A percentile compares a stretch with the other conserved stretches of the same genome.
These are phyloP conservation scores for Allantophomopsis cytisporea DNA, from an alignment of 2,329 filamentous ascomycete species.

Conservation along the genomic window DNA sequence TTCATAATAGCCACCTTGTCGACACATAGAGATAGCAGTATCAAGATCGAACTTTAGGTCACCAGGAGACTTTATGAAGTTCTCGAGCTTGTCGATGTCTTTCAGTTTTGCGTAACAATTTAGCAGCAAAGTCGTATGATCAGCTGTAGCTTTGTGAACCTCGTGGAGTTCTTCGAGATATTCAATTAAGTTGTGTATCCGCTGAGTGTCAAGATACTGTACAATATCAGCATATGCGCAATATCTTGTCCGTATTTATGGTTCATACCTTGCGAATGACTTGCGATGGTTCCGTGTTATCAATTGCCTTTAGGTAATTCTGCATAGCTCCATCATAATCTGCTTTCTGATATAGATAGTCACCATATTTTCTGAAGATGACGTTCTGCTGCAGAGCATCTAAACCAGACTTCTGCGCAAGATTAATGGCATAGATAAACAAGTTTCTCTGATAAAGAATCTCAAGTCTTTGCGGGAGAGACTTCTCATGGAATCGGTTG, in stretches of 20 bases:
- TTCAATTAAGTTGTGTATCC: constrained; percentile 93
- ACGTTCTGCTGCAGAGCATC: constrained; percentile 72
- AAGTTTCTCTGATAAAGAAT: constrained; percentile 90
- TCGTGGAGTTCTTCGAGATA: constrained; percentile 95
- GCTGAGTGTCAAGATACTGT: constrained; percentile 87
- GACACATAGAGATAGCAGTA: constrained; percentile 93
- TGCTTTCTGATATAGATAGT: constrained; percentile 86
- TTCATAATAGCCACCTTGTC: constrained; percentile 92
- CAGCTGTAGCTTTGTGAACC: constrained; percentile 80
- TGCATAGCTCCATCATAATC: constrained; percentile 99
- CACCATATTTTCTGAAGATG: constrained; percentile 88
- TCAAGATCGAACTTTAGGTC: constrained; percentile 95
- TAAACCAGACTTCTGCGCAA: constrained; percentile 80
- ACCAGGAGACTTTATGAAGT: constrained; percentile 90
- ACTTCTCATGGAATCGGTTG: constrained; percentile 78
- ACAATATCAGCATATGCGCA: constrained; percentile 13
- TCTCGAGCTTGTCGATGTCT: constrained; percentile 89
- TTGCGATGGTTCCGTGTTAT: constrained; percentile 90
- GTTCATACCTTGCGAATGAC: constrained; percentile 70
- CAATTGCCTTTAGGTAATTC: constrained; percentile 91
- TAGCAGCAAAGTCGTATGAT: constrained; percentile 85
- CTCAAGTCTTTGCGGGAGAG: constrained; percentile 79
- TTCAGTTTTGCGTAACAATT: constrained; percentile 99
- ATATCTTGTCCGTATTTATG: neutral
- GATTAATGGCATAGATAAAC: constrained; percentile 79